Evolutionary conservation across 2,329 filamentous ascomycete species (phyloP), one percentile per base, ranked within the genome.

Genomic region (Epichloe festucae): DNA sequence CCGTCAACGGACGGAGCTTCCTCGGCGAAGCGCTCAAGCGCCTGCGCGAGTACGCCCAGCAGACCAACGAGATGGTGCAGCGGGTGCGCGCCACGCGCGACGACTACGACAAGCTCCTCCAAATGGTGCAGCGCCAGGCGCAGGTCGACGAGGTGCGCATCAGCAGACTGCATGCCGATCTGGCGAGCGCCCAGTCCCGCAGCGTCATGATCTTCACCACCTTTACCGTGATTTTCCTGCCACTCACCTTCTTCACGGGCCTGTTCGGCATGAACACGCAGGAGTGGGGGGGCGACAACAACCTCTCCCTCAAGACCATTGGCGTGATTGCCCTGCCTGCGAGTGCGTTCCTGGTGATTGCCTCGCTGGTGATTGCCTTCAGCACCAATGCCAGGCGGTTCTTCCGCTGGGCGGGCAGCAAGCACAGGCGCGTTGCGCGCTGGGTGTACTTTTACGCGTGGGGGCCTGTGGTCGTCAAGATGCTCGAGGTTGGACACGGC

Each of bases 121-220:
- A 84, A 62, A 81, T 84, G 72, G 79, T 81, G 41, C 80, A 84
- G 60, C 78, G 81, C 15, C 79, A 84, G 58, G 79, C 80, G 0
- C 81, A 84, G 58, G 78, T 84, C 2, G 79, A 83, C 58, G 81
- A 84, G 60, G 79, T 82, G 8, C 75, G 79, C 23, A 75, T 81
- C 63, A 80, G 79, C 23, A 70, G 81, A 2, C 68, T 81, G 51
- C 78, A 84, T 57, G 79, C 80, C 1, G 79, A 84, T 56, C 73
- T 82, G 0, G 79, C 81, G 0, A 78, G 76, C 53, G 74, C 75
- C 8, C 80, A 83, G 62, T 81, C 78, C 51, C 70, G 79, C 23
- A 79, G 79, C 15, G 75, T 84, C 52, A 80, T 83, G 75, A 80
- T 84, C 55, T 83, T 84, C 62, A 84, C 79, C 8, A 79, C 72